phyloP scores from a whole-genome alignment of 2,329 filamentous ascomycete species.

The Aspergillus clavatus region DNA sequence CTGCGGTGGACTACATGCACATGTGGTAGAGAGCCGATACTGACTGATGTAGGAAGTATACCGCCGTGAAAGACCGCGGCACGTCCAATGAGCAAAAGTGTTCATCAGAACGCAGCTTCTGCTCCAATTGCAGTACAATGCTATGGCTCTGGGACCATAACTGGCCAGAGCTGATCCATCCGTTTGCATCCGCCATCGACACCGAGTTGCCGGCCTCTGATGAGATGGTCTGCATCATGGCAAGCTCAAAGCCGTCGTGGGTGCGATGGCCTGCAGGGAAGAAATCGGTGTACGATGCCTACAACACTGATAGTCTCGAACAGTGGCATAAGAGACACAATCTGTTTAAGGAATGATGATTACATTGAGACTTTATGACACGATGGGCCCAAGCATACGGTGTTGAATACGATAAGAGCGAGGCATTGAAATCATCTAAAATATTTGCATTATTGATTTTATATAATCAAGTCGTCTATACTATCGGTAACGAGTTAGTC shows the following conservation, averaged over 20 bases:
- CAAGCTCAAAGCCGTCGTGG: constrained; percentile 43
- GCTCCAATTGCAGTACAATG: constrained; percentile 45
- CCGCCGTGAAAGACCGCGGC: constrained; percentile 41
- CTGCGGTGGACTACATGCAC: background rate
- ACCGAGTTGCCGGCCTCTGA: constrained; percentile 42
- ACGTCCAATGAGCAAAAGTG: constrained; percentile 35
- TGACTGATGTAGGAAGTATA: constrained; percentile 39
- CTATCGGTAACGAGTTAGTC: constrained; percentile 6
- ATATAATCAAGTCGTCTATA: background rate
- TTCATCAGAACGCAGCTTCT: constrained; percentile 45
- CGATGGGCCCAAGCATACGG: no score
- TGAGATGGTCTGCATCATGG: constrained; percentile 46
- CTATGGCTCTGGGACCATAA: constrained; percentile 46
- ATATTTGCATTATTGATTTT: background rate
- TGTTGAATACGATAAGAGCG: no score
- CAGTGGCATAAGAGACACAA: constrained; percentile 45
- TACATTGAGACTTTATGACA: background rate
- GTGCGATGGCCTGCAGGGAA: constrained; percentile 47
- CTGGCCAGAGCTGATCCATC: constrained; percentile 48
- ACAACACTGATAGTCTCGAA: constrained; percentile 39
- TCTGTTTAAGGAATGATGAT: constrained; percentile 28
- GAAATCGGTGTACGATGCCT: constrained; percentile 40
- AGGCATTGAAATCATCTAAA: background rate
- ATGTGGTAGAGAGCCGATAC: background rate
- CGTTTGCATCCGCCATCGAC: constrained; percentile 48